Conservation (phyloP, 768 basidiomycete species). For the Galerina sulciceps region DNA sequence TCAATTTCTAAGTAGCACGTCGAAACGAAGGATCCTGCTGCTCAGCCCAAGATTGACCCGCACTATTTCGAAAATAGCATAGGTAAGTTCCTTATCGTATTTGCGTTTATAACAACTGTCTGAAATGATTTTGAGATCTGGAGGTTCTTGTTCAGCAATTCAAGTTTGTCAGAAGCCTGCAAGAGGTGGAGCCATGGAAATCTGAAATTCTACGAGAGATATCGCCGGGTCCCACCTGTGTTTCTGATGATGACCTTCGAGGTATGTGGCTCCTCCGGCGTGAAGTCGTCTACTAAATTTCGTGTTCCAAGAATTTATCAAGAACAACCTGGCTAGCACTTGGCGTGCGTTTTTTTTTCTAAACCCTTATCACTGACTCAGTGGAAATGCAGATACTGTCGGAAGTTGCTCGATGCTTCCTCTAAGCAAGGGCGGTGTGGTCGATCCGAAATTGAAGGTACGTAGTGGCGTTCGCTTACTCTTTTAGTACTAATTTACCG, state of each 20-base stretch:
- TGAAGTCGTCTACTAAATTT: not conserved
- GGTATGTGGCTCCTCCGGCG: constrained; percentile 8
- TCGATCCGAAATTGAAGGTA: constrained; percentile 50
- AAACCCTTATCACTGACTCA: not conserved
- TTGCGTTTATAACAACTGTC: not conserved
- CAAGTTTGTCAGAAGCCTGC: constrained; percentile 32
- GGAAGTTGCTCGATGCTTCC: constrained; percentile 61
- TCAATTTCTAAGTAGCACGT: constrained; percentile 25
- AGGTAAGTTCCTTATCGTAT: constrained; percentile 27
- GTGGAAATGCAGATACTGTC: constrained; percentile 40
- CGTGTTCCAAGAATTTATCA: constrained; percentile 24
- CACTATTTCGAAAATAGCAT: constrained; percentile 43
- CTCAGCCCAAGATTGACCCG: constrained; percentile 41
- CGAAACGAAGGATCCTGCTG: constrained; percentile 32
- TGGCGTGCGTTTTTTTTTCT: not conserved
- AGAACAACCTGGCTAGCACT: constrained; percentile 19
- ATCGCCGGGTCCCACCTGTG: constrained; percentile 34
- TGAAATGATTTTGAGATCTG: constrained; percentile 26
- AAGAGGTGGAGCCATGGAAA: constrained; percentile 29
- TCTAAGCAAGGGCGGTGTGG: constrained; percentile 52
- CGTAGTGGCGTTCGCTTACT: constrained; percentile 38
- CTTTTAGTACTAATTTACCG: constrained; percentile 51
- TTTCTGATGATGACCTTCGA: constrained; percentile 32
- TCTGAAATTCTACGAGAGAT: constrained; percentile 23
- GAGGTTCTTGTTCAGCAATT: constrained; percentile 34